These are phyloP conservation scores for Ilex paraguariensis DNA, from an alignment of 305 asterid genomes.

Conservation along the genomic window DNA sequence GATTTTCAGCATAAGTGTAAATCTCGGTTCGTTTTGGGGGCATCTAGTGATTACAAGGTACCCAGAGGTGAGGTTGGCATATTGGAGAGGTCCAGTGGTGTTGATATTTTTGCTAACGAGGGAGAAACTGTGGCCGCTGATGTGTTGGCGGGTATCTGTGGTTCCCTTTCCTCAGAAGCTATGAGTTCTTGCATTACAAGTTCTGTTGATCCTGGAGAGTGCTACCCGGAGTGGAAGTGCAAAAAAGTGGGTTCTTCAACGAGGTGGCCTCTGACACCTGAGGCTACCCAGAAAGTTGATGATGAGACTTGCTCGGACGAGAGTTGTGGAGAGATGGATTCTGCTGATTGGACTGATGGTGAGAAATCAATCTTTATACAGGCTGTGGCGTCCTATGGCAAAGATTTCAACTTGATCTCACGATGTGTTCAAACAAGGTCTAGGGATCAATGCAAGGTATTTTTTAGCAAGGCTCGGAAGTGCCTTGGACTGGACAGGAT, in stretches of 20 bases:
- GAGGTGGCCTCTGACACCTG: conserved; percentile 65
- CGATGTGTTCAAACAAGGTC: conserved; percentile 60
- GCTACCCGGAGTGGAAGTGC: conserved; percentile 55
- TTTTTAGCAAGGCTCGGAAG: conserved; percentile 84
- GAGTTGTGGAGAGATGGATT: conserved; percentile 84
- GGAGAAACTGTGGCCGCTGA: conserved; percentile 88
- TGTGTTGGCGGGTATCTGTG: conserved; percentile 95
- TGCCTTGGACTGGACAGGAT: conserved; percentile 68
- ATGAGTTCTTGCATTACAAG: conserved; percentile 92
- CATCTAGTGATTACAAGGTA: conserved; percentile 27
- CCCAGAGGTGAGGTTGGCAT: conserved; percentile 35
- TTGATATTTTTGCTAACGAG: conserved; percentile 53
- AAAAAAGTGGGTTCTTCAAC: conserved; percentile 46
- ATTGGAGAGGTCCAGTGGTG: conserved; percentile 49
- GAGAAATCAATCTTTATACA: conserved; percentile 71
- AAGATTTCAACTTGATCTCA: conserved; percentile 72
- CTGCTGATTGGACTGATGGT: conserved; percentile 84
- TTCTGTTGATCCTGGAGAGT: conserved; percentile 76
- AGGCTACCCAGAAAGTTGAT: conserved; percentile 56
- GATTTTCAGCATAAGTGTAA: conserved; percentile 45
- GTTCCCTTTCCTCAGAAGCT: conserved; percentile 94
- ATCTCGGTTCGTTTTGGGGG: conserved; percentile 37
- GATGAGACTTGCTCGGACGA: conserved; percentile 88
- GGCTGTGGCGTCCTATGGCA: conserved; percentile 76
- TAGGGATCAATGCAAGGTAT: conserved; percentile 76